phyloP scores from a whole-genome alignment of 129 eudicot species.

The Pseudognaphalium luteoalbum region DNA sequence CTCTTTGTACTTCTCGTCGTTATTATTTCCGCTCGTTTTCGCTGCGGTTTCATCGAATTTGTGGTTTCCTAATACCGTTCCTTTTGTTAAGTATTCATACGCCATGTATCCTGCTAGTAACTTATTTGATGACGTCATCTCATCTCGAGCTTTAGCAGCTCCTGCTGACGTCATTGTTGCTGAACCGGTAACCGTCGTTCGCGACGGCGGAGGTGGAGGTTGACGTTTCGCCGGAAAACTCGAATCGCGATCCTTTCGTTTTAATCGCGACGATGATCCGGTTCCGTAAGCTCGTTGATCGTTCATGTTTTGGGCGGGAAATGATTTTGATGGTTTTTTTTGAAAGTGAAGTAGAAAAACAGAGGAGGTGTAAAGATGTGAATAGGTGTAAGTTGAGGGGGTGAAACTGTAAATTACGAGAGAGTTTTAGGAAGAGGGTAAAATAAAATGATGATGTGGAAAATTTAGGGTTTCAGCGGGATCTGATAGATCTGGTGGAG shows the following conservation, averaged over 20 bases:
- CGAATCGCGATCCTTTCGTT: conserved; percentile 53
- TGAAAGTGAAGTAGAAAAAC: neutral
- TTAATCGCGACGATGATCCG: conserved; percentile 43
- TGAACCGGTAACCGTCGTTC: conserved; percentile 8
- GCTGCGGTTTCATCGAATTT: neutral
- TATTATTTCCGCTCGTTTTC: conserved; percentile 2
- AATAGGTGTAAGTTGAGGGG: conserved; percentile 2
- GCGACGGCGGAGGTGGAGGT: conserved; percentile 5
- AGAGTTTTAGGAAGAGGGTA: neutral
- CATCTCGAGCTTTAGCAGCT: neutral
- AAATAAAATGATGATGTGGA: neutral
- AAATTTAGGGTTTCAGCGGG: conserved; percentile 24
- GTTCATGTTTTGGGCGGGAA: conserved; percentile 17
- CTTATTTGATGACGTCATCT: conserved; percentile 36
- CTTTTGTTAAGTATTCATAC: conserved; percentile 55
- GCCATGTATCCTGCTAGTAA: conserved; percentile 78
- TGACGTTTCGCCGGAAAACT: conserved; percentile 37
- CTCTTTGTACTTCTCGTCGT: conserved; percentile 44
- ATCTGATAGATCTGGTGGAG: conserved; percentile 32
- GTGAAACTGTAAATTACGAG: conserved; percentile 12
- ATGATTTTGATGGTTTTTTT: conserved; percentile 1
- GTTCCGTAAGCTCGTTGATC: conserved; percentile 30
- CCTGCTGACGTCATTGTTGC: conserved; percentile 15
- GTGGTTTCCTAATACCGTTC: conserved; percentile 49
- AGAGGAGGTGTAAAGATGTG: conserved; percentile 13